Percentiles rank a stretch among this genome's conserved stretches.
These are phyloP conservation scores for Eucalyptus dawsonii DNA, from an alignment of 345 rosid species.

Conservation along the genomic window DNA sequence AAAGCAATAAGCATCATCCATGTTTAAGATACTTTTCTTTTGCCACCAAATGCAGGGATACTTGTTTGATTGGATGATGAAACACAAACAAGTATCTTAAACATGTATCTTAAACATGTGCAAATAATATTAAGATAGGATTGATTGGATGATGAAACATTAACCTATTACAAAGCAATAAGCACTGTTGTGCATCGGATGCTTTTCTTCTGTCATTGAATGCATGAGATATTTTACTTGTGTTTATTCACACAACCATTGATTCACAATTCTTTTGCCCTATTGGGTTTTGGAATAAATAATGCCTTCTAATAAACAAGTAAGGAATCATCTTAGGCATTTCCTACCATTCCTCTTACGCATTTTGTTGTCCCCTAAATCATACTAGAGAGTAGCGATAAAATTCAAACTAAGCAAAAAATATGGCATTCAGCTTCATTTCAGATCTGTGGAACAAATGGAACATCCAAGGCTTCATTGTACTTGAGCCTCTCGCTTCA, in stretches of 20 bases:
- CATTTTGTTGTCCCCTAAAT: no score
- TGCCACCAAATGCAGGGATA: background rate
- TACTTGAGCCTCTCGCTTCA: background rate
- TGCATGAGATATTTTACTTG: background rate
- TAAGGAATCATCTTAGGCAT: background rate
- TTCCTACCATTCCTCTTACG: no score
- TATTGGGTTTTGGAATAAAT: background rate
- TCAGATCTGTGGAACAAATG: background rate
- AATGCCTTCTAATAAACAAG: background rate
- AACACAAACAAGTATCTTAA: no score
- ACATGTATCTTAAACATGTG: no score
- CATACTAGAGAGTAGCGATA: no score
- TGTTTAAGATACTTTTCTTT: background rate
- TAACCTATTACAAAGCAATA: background rate
- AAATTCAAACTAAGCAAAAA: background rate
- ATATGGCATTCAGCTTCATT: background rate
- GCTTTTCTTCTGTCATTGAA: background rate
- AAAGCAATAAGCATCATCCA: background rate
- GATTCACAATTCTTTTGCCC: background rate
- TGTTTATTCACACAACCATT: rapidly evolving
- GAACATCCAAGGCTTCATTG: no score
- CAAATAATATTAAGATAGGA: background rate
- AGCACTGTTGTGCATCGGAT: background rate
- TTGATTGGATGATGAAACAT: background rate
- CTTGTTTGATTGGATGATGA: no score